These are phyloP conservation scores for Coemansia aciculifera DNA, from an alignment of 192 early-diverging fungal genomes.

Conservation along the genomic window DNA sequence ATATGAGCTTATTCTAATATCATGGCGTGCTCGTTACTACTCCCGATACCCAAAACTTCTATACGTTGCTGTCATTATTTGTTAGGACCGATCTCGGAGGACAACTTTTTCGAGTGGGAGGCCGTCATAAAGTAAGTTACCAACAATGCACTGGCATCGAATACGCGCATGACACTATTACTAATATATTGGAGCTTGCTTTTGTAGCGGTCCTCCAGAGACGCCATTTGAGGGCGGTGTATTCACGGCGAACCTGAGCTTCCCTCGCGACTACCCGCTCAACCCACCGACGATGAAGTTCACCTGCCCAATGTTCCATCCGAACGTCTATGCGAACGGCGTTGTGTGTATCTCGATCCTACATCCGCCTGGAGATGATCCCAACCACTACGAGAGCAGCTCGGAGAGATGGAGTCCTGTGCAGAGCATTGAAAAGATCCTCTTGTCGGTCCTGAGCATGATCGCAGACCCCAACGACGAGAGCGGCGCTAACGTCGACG, in stretches of 20 bases:
- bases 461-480: constrained; percentile 98
- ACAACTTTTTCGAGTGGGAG: constrained; percentile 59
- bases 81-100: constrained; percentile 75
- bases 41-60: background rate
- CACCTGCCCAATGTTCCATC: constrained; percentile 93
- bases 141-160: too few species aligned
- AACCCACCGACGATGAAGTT: constrained; percentile 96
- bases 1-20: constrained; percentile 29
- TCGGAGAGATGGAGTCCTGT: constrained; percentile 97
- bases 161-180: background rate
- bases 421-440: constrained; percentile 97
- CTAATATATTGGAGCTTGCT: background rate
- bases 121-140: constrained; percentile 39
- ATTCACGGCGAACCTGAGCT: constrained; percentile 83
- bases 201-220: constrained; percentile 77
- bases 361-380: constrained; percentile 97
- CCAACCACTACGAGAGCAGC: constrained; percentile 95
- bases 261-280: constrained; percentile 95
- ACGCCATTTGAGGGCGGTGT: constrained; percentile 96
- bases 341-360: constrained; percentile 98
- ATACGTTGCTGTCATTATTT: background rate
- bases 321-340: constrained; percentile 94
- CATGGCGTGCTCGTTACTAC: constrained; percentile 5
- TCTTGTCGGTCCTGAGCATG: constrained; percentile 94
- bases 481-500: constrained; percentile 97